These are phyloP conservation scores for Colletotrichum euphorbiae DNA, from an alignment of 2,329 filamentous ascomycete species.

Conservation along the genomic window DNA sequence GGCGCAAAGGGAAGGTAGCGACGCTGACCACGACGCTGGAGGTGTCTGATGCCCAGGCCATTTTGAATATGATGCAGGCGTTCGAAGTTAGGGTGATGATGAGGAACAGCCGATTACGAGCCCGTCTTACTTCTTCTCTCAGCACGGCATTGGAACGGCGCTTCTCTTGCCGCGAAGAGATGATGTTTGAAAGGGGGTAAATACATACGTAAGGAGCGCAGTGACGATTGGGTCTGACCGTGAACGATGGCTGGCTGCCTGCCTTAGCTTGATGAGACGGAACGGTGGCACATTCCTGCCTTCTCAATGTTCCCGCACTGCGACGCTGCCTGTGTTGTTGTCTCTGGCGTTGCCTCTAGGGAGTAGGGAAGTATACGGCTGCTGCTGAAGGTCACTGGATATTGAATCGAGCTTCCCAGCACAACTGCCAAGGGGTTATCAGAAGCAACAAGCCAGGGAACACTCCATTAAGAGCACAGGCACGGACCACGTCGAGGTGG, in stretches of 20 bases:
- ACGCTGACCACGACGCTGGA: constrained; percentile 35
- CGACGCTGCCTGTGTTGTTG: neutral
- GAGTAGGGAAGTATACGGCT: too few relatives aligned
- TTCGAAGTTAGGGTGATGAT: neutral
- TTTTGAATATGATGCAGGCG: neutral
- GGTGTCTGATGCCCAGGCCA: constrained; percentile 27
- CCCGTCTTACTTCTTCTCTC: neutral
- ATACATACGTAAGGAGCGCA: neutral
- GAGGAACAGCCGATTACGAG: neutral
- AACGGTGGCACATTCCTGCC: constrained; percentile 19
- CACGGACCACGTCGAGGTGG: neutral
- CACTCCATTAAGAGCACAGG: neutral
- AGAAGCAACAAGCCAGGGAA: neutral
- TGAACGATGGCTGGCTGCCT: neutral
- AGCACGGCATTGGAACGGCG: neutral
- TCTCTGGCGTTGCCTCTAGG: neutral
- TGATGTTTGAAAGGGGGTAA: neutral
- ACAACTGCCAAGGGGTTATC: too few relatives aligned
- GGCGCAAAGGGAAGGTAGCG: constrained; percentile 47
- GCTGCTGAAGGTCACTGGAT: too few relatives aligned
- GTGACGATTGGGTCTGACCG: neutral
- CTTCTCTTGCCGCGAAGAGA: neutral
- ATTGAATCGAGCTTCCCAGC: too few relatives aligned
- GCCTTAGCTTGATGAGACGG: constrained; percentile 2
- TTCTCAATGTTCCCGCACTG: neutral